These are phyloP conservation scores for Arabidopsis suecica DNA, from an alignment of 345 rosid species.

Conservation along the genomic window DNA sequence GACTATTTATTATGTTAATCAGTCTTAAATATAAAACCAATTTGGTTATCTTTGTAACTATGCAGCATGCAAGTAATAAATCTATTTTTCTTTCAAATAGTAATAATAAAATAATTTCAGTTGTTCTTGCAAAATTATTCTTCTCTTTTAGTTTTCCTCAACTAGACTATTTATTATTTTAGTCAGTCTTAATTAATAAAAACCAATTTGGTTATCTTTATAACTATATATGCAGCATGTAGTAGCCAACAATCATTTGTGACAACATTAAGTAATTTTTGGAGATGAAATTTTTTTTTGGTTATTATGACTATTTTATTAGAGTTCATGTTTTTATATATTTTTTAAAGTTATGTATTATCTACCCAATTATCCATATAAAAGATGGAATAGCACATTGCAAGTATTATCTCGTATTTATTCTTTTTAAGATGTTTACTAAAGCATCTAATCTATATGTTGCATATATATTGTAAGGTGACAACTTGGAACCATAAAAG, in stretches of 20 bases:
- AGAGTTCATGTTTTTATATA: neutral
- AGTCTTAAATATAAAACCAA: too few relatives aligned
- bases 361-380: conserved; percentile 5
- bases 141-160: neutral
- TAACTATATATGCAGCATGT: too few relatives aligned
- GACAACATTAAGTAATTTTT: too few relatives aligned
- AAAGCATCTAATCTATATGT: conserved; percentile 29
- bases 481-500: conserved; percentile 29
- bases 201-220: too few relatives aligned
- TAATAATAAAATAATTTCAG: too few relatives aligned
- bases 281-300: too few relatives aligned
- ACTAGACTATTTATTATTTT: neutral
- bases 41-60: too few relatives aligned
- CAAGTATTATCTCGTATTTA: conserved; percentile 17
- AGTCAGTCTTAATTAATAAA: too few relatives aligned
- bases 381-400: conserved; percentile 9
- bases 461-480: conserved; percentile 31
- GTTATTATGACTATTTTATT: neutral
- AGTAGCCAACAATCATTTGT: too few relatives aligned
- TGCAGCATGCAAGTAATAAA: too few relatives aligned
- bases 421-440: conserved; percentile 18
- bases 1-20: neutral
- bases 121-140: neutral
- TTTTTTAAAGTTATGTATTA: neutral
- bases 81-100: neutral